A percentile compares a stretch with the other conserved stretches of the same genome.
These are phyloP conservation scores for Boletellus ananas DNA, from an alignment of 768 basidiomycete genomes.

Conservation along the genomic window DNA sequence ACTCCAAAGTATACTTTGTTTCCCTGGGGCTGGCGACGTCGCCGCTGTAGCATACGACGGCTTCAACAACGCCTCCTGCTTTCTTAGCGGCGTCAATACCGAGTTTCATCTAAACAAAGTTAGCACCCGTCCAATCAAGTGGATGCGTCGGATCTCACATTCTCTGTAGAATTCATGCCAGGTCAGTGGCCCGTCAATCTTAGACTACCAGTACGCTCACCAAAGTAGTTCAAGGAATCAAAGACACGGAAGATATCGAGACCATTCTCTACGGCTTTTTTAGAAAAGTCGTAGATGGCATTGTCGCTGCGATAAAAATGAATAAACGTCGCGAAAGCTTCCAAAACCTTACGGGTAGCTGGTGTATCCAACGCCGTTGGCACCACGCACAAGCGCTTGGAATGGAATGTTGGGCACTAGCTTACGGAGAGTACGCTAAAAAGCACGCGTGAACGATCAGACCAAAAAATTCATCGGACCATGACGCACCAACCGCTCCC, in stretches of 20 bases:
- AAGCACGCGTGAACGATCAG: slow-evolving; percentile 9
- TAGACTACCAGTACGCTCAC: slow-evolving; percentile 39
- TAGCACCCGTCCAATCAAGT: slow-evolving; percentile 3
- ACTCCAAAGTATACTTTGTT: slow-evolving; percentile 95
- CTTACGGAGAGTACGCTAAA: slow-evolving; percentile 83
- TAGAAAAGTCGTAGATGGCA: slow-evolving; percentile 98
- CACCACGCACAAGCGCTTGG: slow-evolving; percentile 97
- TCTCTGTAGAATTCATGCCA: slow-evolving; percentile 45
- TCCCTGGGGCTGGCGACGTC: slow-evolving; percentile 94
- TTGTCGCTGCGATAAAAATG: slow-evolving; percentile 63
- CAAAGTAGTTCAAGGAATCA: slow-evolving; percentile 98
- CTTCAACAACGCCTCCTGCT: slow-evolving; percentile 97
- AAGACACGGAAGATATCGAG: slow-evolving; percentile 99
- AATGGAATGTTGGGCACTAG: slow-evolving; percentile 98
- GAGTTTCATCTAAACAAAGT: slow-evolving; percentile 72
- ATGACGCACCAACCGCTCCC: slow-evolving; percentile 84
- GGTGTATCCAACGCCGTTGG: slow-evolving; percentile 98
- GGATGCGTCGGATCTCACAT: slow-evolving; percentile 43
- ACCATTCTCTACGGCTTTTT: slow-evolving; percentile 99
- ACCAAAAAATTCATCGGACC: neutral
- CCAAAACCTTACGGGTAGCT: slow-evolving; percentile 78
- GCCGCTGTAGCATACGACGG: slow-evolving; percentile 97
- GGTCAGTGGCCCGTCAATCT: slow-evolving; percentile 1
- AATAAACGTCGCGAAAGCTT: neutral
- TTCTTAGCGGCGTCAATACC: slow-evolving; percentile 99